Percentiles rank a stretch among this genome's conserved stretches.
Evolutionary conservation across 129 eudicot species (phyloP).

Genomic region (Tanacetum coccineum): DNA sequence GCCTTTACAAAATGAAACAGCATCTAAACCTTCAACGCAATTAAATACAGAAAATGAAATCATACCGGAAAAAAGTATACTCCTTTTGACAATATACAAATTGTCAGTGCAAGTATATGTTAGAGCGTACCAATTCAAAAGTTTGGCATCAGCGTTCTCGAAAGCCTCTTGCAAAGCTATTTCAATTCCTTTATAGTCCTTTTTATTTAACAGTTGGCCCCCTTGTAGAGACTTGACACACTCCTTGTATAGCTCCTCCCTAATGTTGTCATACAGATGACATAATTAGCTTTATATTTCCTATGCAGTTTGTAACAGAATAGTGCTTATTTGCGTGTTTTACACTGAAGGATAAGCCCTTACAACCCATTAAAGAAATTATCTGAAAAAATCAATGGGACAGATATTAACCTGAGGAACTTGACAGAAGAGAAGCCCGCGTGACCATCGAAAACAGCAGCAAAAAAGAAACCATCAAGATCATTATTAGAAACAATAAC

Average conservation of each 20-base stretch:
- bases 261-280: conserved; percentile 18
- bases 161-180: conserved; percentile 69
- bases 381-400: neutral
- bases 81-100: conserved; percentile 21
- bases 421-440: conserved; percentile 86
- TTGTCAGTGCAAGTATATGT: conserved; percentile 11
- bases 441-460: conserved; percentile 97
- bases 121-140: conserved; percentile 51
- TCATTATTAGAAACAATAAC: conserved; percentile 44
- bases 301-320: neutral
- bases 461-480: conserved; percentile 63
- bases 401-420: conserved; percentile 62
- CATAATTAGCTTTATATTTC: neutral
- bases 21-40: conserved; percentile 77
- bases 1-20: conserved; percentile 91
- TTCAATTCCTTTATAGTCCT: conserved; percentile 45
- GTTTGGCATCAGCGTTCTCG: conserved; percentile 62
- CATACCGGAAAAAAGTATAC: conserved; percentile 28
- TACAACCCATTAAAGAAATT: too few relatives aligned
- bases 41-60: conserved; percentile 49
- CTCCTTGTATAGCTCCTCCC: conserved; percentile 95
- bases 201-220: conserved; percentile 45
- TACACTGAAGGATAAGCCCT: too few relatives aligned
- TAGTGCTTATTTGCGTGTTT: too few relatives aligned
- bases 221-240: conserved; percentile 72